Base-by-base conservation (phyloP, 169 alveolate genomes). In the Plasmodium falciparum region DNA sequence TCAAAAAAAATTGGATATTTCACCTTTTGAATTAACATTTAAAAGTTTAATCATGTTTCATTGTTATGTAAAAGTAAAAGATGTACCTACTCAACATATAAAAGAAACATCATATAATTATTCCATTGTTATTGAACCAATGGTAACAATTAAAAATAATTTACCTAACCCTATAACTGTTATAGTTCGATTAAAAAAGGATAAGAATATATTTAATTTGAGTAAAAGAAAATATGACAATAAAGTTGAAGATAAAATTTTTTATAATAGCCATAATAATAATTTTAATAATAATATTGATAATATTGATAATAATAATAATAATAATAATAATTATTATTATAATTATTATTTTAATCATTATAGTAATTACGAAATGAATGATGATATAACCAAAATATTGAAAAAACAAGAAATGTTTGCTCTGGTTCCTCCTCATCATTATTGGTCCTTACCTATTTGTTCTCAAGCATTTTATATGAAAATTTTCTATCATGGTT, bases 121-220 rank as follows among this genome's bases (percentile, higher is more conserved):
- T 61, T 89, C 93, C 8, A 62, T 93, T 66, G 91, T 80, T 17
- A 88, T 93, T 24, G 95, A 93, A 47, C 95, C 95, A 4, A 89
- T 93, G 94, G 89, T 93, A 2, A 75, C 92, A 17, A 76, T 93
- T 66, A 89, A 88, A 50, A 93, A 93, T 52, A 88, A 91, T 20
- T 66, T 93, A n/a, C 94, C 95, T 3, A 90, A 88, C 69, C 95
- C 93, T 45, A 93, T 93, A 22, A 88, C 95, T 8, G 88, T 93
- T 39, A 86, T 86, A n/a, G 66, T 93, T 8, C 47, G 83, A 52
- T 78, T 89, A 74, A 72, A 91, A 61, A 89, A 93, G 63, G 85
- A 72, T 73, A 89, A 56, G 73, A 69, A 50, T 6, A 17, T 54
- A 54, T 76, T 76, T 71, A 63, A 73, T 56, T 39, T 66, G n/a